These are phyloP conservation scores for Aspergillus sojae DNA, from an alignment of 2,329 filamentous ascomycete species.

Conservation along the genomic window DNA sequence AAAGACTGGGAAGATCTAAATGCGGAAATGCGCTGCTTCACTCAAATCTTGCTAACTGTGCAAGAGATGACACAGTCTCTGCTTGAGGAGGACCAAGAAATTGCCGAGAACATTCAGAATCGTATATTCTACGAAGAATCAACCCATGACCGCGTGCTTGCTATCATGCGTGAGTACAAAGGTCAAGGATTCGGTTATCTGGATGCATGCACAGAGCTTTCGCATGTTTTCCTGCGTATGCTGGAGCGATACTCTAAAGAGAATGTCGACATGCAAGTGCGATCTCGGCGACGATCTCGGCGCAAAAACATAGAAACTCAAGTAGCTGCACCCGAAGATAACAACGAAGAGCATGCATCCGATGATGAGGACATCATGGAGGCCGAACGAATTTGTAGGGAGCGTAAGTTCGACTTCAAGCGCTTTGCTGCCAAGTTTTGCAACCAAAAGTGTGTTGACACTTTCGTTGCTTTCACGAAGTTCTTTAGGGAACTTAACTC, in stretches of 20 bases:
- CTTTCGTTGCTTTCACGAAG: conserved; percentile 77
- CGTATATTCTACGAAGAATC: conserved; percentile 98
- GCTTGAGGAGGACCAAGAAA: conserved; percentile 92
- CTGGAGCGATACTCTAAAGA: conserved; percentile 92
- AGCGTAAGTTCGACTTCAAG: conserved; percentile 92
- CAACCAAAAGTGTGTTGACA: conserved; percentile 82
- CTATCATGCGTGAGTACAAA: conserved; percentile 82
- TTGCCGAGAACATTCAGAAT: conserved; percentile 94
- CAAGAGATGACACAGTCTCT: conserved; percentile 86
- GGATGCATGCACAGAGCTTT: conserved; percentile 85
- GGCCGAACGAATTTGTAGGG: conserved; percentile 71
- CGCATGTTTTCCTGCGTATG: conserved; percentile 89
- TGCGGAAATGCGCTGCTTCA: conserved; percentile 90
- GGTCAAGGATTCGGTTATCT: conserved; percentile 93
- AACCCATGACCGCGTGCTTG: conserved; percentile 83
- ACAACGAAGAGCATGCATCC: conserved; percentile 57
- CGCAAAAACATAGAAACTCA: conserved; percentile 65
- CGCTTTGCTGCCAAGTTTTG: conserved; percentile 80
- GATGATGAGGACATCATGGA: conserved; percentile 74
- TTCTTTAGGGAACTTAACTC: conserved; percentile 80
- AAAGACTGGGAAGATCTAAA: conserved; percentile 88
- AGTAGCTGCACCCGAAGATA: conserved; percentile 47
- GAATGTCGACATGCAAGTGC: conserved; percentile 90
- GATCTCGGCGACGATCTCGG: conserved; percentile 73
- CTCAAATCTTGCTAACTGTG: conserved; percentile 87